phyloP scores from a whole-genome alignment of 2,329 filamentous ascomycete species.

The Fusarium hainanense region DNA sequence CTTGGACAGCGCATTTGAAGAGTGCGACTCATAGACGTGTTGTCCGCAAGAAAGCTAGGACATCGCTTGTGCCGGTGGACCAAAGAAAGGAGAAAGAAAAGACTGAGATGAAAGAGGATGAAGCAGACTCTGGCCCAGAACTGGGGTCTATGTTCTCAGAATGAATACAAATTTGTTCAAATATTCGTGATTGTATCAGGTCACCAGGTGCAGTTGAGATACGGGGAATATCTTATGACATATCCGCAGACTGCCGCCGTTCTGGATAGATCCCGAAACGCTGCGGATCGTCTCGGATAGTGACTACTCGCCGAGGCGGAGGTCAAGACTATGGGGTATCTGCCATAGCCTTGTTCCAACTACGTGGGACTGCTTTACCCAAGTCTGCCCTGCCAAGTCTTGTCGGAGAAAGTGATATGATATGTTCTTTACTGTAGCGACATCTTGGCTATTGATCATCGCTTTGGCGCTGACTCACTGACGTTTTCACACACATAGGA shows the following conservation, averaged over 20 bases:
- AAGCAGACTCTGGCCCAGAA: constrained; percentile 45
- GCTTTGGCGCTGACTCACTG: background rate
- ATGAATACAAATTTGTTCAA: constrained; percentile 13
- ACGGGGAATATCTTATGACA: too few species aligned
- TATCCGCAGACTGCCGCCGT: background rate
- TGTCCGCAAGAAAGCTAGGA: constrained; percentile 52
- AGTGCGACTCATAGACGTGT: constrained; percentile 51
- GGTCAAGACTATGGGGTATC: background rate
- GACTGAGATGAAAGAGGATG: constrained; percentile 7
- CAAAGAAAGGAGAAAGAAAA: constrained; percentile 11
- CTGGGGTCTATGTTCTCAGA: constrained; percentile 46
- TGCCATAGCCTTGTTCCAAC: background rate
- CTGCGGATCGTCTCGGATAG: constrained; percentile 1
- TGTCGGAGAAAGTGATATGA: background rate
- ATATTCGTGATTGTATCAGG: background rate
- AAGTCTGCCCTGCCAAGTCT: background rate
- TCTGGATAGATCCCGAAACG: background rate
- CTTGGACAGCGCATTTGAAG: constrained; percentile 55
- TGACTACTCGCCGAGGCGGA: background rate
- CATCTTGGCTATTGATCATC: background rate
- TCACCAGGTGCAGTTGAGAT: too few species aligned
- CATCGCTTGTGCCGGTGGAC: constrained; percentile 51
- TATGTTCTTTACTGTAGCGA: too few species aligned
- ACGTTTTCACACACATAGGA: too few species aligned
- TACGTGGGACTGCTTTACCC: background rate